Percentiles rank a stretch among this genome's conserved stretches.
Conservation (phyloP, 768 basidiomycete species). For the Clitopilus passeckerianus region DNA sequence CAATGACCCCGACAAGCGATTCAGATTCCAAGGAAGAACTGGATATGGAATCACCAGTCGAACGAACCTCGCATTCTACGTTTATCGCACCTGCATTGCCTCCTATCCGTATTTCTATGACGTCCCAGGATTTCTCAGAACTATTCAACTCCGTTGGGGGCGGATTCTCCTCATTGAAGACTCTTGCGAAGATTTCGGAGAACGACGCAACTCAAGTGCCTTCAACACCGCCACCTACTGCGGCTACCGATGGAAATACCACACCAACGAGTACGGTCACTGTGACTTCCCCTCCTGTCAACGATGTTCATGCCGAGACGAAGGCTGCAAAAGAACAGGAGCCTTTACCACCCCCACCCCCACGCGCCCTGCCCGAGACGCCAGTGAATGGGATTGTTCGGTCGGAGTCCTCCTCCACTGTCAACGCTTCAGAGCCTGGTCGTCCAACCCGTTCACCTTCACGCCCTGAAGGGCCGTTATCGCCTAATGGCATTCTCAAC, state of each 20-base stretch:
- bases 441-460: not conserved
- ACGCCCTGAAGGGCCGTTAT: not conserved
- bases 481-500: not conserved
- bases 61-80: constrained; percentile 65
- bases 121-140: constrained; percentile 76
- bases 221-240: constrained; percentile 30
- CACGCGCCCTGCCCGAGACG: not conserved
- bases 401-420: not conserved
- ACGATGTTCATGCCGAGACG: constrained; percentile 10
- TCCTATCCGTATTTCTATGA: constrained; percentile 89
- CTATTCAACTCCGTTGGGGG: constrained; percentile 53
- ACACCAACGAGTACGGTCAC: constrained; percentile 22
- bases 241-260: constrained; percentile 18
- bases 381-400: constrained; percentile 1
- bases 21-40: not conserved
- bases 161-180: constrained; percentile 40
- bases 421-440: not conserved
- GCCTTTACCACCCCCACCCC: not conserved
- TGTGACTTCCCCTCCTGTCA: constrained; percentile 7
- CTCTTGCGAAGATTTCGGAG: constrained; percentile 40
- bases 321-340: constrained; percentile 9
- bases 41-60: constrained; percentile 58
- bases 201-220: constrained; percentile 14
- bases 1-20: not conserved
- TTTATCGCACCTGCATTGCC: constrained; percentile 86